Evolutionary conservation across 2,329 filamentous ascomycete genomes (phyloP), one percentile per base, ranked within the genome.

Genomic region (Aspergillus floridensis): DNA sequence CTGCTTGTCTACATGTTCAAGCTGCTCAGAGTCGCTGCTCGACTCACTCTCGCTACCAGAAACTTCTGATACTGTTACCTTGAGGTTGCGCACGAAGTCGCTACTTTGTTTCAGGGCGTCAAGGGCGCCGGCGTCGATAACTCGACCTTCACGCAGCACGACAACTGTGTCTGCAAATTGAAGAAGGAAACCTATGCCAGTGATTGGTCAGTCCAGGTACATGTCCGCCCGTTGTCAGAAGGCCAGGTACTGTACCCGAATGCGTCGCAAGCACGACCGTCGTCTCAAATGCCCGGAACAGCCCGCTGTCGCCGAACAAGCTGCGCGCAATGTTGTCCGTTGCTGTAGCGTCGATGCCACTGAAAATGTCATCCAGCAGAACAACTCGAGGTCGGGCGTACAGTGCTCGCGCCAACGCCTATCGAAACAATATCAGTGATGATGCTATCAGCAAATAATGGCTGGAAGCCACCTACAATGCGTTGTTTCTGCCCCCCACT

Each of bases 401-500:
- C 10, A 79, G 65, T 4, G 77, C 77, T 56, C 79, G 67, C 8
- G 79, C 79, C 12, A 81, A 68, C 5, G 76, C 72, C 59, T 66
- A 31, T 14, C 12, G 10, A 11, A 16, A 12, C 5, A 19, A 7
- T 19, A 16, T 44, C 38, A 44, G 38, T 19, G 38, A 16, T 4
- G 14, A 35, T 35, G 11, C 32, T n/a, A 26, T 31, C 6, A 16
- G 32, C 22, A 8, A 1, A n/a, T 10, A 6, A 2, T 2, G 24
- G 16, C 12, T 6, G 12, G 3, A 46, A 29, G 8, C 10, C 70
- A 63, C 63, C 14, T 57, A 66, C 68, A 58, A 80, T 73, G 57
- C 79, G 70, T 61, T 80, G 77, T 61, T 76, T 79, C 59, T 81
- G 79, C 2, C 79, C 79, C 51, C 78, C 79, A 63, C 78, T 80